Evolutionary conservation across 441 rosid genomes (phyloP).

Genomic region (Flueggea neowawraea): DNA sequence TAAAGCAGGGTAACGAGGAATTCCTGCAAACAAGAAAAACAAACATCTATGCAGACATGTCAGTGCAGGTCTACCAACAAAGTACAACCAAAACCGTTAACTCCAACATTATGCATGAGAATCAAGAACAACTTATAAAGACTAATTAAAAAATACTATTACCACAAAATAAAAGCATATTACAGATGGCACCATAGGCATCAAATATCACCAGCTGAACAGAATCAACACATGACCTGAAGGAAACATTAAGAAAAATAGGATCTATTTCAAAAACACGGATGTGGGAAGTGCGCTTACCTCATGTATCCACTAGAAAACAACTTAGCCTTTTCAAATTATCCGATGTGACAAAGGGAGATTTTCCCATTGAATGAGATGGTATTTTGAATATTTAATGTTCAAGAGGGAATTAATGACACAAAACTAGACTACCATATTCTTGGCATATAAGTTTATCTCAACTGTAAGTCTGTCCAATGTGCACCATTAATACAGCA

Average conservation of each 20-base stretch:
- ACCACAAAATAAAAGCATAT: constrained; percentile 95
- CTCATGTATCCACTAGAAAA: constrained; percentile 49
- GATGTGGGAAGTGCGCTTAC: constrained; percentile 53
- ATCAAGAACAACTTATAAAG: constrained; percentile 19
- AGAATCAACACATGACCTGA: constrained; percentile 91
- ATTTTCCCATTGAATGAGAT: constrained; percentile 42
- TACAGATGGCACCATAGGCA: constrained; percentile 90
- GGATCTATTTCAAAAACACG: constrained; percentile 56
- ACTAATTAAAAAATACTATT: constrained; percentile 51
- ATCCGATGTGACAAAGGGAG: constrained; percentile 51
- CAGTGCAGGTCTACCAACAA: constrained; percentile 38
- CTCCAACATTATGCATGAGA: constrained; percentile 24
- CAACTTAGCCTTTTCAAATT: constrained; percentile 44
- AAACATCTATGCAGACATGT: constrained; percentile 56
- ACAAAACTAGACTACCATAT: constrained; percentile 27
- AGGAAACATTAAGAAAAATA: constrained; percentile 65
- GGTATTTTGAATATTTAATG: constrained; percentile 47
- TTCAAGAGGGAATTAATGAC: constrained; percentile 29
- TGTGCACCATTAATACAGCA: constrained; percentile 21
- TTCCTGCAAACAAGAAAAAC: constrained; percentile 58
- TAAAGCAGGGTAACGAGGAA: constrained; percentile 67
- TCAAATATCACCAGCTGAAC: constrained; percentile 93
- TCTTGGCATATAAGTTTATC: constrained; percentile 27
- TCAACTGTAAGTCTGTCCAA: constrained; percentile 31
- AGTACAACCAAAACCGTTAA: constrained; percentile 20